Evolutionary conservation across 2,329 filamentous ascomycete species (phyloP), one percentile per base, ranked within the genome.

Genomic region (Fusarium agapanthi): DNA sequence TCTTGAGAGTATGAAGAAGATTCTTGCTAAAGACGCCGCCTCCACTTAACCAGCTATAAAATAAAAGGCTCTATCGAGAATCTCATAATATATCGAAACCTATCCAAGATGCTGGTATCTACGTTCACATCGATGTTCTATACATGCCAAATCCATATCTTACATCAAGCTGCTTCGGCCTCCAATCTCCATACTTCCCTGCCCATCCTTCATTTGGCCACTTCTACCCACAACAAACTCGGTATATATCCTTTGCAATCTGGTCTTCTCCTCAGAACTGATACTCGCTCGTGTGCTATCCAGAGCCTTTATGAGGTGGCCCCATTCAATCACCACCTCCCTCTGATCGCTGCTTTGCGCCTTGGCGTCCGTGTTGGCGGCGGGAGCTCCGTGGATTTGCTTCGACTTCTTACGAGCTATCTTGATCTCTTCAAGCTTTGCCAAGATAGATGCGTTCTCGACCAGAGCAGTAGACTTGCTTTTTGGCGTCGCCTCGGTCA

Each of bases 191-290:
- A 91, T 97, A 63, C 92, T 93, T 0, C 93, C 95, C 82, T 98
- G 94, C 4, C 96, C 96, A 81, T 93, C 95, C 67, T 91, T 94
- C 94, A 99, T 95, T 85, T 98, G 95, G 13, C 96, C 96, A 81
- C 95, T 97, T 75, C 96, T 88, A 1, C 95, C 95, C 8, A 94
- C 93, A 1, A 98, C 91, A 85, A 99, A 99, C 83, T 99, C 96
- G 22, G 88, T 86, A 80, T 99, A 99, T 69, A 99, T 98, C 44
- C 89, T 89, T 77, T 89, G 87, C 73, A 99, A 82, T 67, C 95
- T 86, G 69, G 84, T 86, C 76, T 91, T 88, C 83, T 99, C 96
- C 67, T 94, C 89, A 7, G 86, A 85, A 79, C 92, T 94, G 75
- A 98, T 97, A 81, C 93, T 97, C 28, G 93, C 89, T 73, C 95